Base-by-base conservation (phyloP, 495 filamentous ascomycete genomes). In the Umbilicaria muhlenbergii region DNA sequence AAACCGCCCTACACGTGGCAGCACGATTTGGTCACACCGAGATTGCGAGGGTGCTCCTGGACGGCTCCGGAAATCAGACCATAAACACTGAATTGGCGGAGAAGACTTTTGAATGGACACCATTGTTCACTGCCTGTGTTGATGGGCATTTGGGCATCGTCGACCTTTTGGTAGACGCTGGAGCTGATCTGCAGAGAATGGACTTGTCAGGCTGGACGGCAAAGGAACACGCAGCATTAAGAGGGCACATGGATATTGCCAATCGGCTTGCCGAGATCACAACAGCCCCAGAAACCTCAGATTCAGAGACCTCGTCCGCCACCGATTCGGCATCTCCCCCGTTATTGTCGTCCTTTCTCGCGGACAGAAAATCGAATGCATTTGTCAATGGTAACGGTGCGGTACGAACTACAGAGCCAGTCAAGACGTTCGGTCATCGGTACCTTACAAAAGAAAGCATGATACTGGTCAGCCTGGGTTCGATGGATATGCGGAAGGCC, bases 171-270 rank as follows among this genome's bases (percentile, higher is more conserved):
- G 69, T 94, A 36, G 71, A 75, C 18, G 80, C 81, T 21, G 84
- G 84, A 0, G 82, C 82, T 1, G 74, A 91, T 40, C 55, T 86
- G 12, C 77, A 80, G 41, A 76, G 70, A 38, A 58, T 63, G 8
- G 91, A 96, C 58, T 77, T 77, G 2, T 95, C 87, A 39, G 91
- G 91, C 7, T 98, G 92, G 92, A 94, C 85, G 1, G 78, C 88
- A 2, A 85, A 79, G 62, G 91, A 98, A 56, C 91, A 96, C 62
- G 91, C 91, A 4, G 81, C 84, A 0, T 62, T 98, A 32, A 65
- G 91, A 51, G 91, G 91, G 0, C 87, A 98, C 55, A 65, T 95
- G 34, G 62, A 70, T 3, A 86, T 95, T 48, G 83, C 86, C 8
- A 68, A 70, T 19, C 70, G 71, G 32, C 67, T 94, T 11, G 76